Base-by-base conservation (phyloP, 495 filamentous ascomycete genomes). In the Staphylotrichum longicolle region DNA sequence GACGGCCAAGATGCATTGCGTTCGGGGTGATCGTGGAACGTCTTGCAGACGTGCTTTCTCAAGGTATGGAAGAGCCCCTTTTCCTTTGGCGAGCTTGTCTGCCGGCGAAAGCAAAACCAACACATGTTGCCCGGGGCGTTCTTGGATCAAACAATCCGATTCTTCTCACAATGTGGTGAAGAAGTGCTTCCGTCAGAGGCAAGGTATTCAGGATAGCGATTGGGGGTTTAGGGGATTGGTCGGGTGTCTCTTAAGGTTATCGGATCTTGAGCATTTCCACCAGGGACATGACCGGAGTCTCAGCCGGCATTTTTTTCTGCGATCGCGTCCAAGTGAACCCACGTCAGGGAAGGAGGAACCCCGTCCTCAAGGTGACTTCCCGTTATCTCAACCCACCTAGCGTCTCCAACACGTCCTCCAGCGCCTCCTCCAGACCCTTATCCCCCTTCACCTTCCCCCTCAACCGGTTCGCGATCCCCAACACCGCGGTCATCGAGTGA, bases 391-490 rank as follows among this genome's bases (percentile, higher is more conserved):
- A 30, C 32, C 12, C 57, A 8, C 50, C 62, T 45, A 76, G 51
- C 1, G 64, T 66, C 47, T 12, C 62, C 30, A 70, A 14, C 27
- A 71, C 66, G 47, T 73, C 68, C 46, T 30, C 70, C 47, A 69
- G 52, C 30, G 53, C 72, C 47, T 73, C 68, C 37, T 30, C 70
- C 54, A 68, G 42, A n/a, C 50, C 72, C 48, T 39, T 62, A 57
- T 67, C 61, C n/a, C 39, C 63, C 15, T 61, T 61, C 8, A 49
- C 55, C 57, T 52, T 70, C 55, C 58, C 45, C 54, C 62, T 67
- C 65, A 80, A 60, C 66, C 70, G 70, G 11, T 61, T 66, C 34
- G 70, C 74, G 37, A 81, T 57, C 2, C 80, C 78, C 10, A 72
- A 37, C 35, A 82, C 67, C 1, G 78, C 75, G n/a, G 62, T 61